Evolutionary conservation across 345 rosid genomes (phyloP), one percentile per base, ranked within the genome.

Genomic region (Leavenworthia alabamica): DNA sequence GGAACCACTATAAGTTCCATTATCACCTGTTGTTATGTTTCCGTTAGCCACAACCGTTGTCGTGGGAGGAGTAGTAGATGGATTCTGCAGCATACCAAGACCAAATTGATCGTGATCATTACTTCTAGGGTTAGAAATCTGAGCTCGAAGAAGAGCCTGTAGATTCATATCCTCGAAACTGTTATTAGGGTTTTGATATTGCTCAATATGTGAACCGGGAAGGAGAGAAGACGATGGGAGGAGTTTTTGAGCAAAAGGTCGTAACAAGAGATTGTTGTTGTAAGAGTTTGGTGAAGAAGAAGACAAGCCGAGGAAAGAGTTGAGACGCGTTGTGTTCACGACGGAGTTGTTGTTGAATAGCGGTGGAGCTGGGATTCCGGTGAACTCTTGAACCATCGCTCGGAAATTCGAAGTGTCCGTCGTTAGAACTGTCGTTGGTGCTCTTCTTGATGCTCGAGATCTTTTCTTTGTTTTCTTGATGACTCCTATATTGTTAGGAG

Each of bases 301-400:
- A 32, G 80, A 22, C 23, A 64, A 29, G 50, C 89, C 85, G n/a
- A 85, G 83, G 35, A 88, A 81, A 58, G 72, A 44, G 31, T 84
- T 91, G 65, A 88, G 79, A 32, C 97, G 77, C 66, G 66, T 66
- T 49, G 69, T 71, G 76, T 77, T 66, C 79, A 78, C 47, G 81
- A 81, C 54, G 80, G 87, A 37, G 77, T 73, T 31, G 96, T 78
- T 44, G 73, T 71, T 23, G 86, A 82, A 51, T 76, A 77, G 2
- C 23, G 98, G 98, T 7, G 95, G 92, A 35, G 91, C 77, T 35
- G 97, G 98, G 50, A 92, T 92, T 8, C 96, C 98, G 10, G 98
- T 92, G 67, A 92, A 92, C 42, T 92, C 98, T 62, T 92, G 98
- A 64, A 92, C 98, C 96, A 92, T 92, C 46, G 95, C 95, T 71